These are phyloP conservation scores for Ogataea hybrid DNA, from an alignment of 1,139 yeast genomes.

Conservation along the genomic window DNA sequence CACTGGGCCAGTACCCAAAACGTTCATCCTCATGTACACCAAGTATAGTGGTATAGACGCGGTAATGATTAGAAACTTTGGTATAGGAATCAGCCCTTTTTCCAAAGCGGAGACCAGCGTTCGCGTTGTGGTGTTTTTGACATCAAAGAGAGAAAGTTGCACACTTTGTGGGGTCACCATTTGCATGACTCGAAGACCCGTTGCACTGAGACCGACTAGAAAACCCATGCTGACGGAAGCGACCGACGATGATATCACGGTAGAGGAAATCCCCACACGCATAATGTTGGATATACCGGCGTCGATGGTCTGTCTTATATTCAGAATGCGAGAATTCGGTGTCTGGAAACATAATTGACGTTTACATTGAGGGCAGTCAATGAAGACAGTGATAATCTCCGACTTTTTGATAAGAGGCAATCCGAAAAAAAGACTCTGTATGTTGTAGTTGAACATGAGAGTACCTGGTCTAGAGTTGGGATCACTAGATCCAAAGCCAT, in stretches of 20 bases:
- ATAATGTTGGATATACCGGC: conserved; percentile 17
- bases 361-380: conserved; percentile 46
- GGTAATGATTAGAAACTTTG: conserved; percentile 20
- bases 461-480: conserved; percentile 7
- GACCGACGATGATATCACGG: conserved; percentile 20
- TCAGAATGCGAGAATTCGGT: conserved; percentile 24
- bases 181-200: conserved; percentile 34
- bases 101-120: conserved; percentile 31
- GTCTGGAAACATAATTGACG: conserved; percentile 34
- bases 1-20: conserved; percentile 8
- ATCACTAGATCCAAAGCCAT: not conserved
- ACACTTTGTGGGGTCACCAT: conserved; percentile 34
- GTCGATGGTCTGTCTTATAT: conserved; percentile 27
- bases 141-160: conserved; percentile 33
- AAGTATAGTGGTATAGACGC: conserved; percentile 27
- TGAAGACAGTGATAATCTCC: conserved; percentile 19
- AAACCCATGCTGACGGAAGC: conserved; percentile 28
- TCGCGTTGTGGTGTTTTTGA: conserved; percentile 27
- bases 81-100: conserved; percentile 25
- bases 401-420: conserved; percentile 16
- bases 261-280: conserved; percentile 23
- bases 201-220: conserved; percentile 28
- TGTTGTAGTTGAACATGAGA: conserved; percentile 17
- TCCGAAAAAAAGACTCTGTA: conserved; percentile 14
- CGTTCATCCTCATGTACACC: conserved; percentile 17